These are phyloP conservation scores for Penicillium oxalicum DNA, from an alignment of 2,329 filamentous ascomycete species.

Conservation along the genomic window DNA sequence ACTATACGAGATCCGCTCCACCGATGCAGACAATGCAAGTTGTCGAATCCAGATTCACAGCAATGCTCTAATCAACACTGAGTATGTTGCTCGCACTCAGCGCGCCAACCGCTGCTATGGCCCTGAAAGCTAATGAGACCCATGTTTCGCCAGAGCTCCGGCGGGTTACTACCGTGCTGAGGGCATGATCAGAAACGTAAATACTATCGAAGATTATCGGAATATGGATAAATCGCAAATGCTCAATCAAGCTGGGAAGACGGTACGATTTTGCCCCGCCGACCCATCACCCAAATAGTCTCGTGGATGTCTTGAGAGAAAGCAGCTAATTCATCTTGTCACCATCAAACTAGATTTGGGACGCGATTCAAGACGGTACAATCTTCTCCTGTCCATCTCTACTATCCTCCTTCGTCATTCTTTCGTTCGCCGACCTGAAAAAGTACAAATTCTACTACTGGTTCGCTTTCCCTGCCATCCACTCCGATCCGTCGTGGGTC, in stretches of 20 bases:
- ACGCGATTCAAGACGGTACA: conserved; percentile 91
- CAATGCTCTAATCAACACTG: conserved; percentile 74
- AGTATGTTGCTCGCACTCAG: conserved; percentile 53
- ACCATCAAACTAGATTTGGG: conserved; percentile 67
- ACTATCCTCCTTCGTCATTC: conserved; percentile 77
- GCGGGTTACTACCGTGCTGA: conserved; percentile 72
- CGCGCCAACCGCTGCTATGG: not conserved
- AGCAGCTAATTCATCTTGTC: not conserved
- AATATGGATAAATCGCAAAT: conserved; percentile 73
- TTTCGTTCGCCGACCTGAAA: conserved; percentile 93
- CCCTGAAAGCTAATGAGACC: conserved; percentile 6
- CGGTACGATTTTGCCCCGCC: conserved; percentile 48
- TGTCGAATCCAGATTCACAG: conserved; percentile 87
- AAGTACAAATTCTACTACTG: conserved; percentile 98
- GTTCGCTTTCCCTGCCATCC: conserved; percentile 91
- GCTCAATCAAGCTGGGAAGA: conserved; percentile 70
- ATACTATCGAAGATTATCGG: conserved; percentile 90
- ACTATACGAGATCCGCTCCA: conserved; percentile 75
- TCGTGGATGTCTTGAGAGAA: no score
- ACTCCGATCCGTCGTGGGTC: conserved; percentile 81
- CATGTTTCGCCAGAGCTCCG: conserved; percentile 50
- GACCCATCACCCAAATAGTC: not conserved
- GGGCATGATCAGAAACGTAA: conserved; percentile 91
- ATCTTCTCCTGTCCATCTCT: conserved; percentile 94
- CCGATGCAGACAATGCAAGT: conserved; percentile 65